Evolutionary conservation across 805 yeast genomes (phyloP), one percentile per base, ranked within the genome.

Genomic region (Candida germanica): DNA sequence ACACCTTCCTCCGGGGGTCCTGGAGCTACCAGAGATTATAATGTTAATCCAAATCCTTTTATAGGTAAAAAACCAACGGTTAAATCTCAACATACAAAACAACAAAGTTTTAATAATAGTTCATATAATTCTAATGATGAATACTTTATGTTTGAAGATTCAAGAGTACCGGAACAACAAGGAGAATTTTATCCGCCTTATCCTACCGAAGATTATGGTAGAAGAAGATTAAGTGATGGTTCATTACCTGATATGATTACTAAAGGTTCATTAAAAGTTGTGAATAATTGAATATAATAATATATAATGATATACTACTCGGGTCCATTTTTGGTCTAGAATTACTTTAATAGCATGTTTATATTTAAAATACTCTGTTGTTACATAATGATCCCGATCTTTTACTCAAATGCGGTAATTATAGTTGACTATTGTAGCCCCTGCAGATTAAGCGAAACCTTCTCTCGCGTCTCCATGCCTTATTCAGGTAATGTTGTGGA

Each of bases 151-250:
- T 49, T 43, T 35, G 54, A 39, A 16, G 38, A 40, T 17, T 35
- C 39, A 11, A 24, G 27, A 30, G 27, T 19, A 5, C 25, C 28
- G 6, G 26, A 18, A n/a, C 31, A 27, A 10, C 19, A 19, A n/a
- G 37, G 31, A 4, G 28, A 39, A 2, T 27, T 23, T 12, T 14
- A 23, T n/a, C 29, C 33, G 7, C 43, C 43, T n/a, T 39, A 41
- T 27, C 46, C 46, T 13, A 44, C 38, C n/a, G 45, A 45, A 11
- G 72, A 59, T 38, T 51, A 51, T 39, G 77, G 76, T 14, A 64
- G 75, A 31, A 62, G 76, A 42, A 63, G 77, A 41, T 61, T 75
- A 40, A 73, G 79, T 49, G 67, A 75, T 42, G 77, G 79, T 12
- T 73, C 79, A 8, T 53, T 76, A 36, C 80, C 78, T 1, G 79